These are phyloP conservation scores for Logfia minima DNA, from an alignment of 129 eudicot species.

Conservation along the genomic window DNA sequence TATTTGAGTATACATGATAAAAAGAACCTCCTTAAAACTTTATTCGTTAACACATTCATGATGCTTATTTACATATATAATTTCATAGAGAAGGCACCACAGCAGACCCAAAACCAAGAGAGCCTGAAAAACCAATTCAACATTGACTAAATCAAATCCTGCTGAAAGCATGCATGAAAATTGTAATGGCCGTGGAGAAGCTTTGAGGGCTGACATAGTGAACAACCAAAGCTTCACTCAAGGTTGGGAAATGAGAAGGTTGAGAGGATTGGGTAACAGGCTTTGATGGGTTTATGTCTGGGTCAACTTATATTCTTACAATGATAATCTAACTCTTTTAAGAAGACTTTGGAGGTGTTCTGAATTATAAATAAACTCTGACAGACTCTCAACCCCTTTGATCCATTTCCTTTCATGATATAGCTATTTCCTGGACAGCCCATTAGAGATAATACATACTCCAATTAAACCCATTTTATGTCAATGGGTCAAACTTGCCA, in stretches of 20 bases:
- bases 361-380: not conserved
- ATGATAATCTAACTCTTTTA: not conserved
- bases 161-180: not conserved
- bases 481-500: not conserved
- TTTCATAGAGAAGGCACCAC: not conserved
- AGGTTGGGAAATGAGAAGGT: not conserved
- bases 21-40: not conserved
- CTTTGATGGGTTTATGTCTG: not conserved
- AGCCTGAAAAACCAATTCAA: not conserved
- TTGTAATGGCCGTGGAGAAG: not conserved
- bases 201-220: not conserved
- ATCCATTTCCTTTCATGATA: not conserved
- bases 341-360: not conserved
- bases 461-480: not conserved
- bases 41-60: not conserved
- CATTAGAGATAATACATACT: not conserved
- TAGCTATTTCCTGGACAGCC: not conserved
- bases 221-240: not conserved
- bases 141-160: not conserved
- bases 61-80: not conserved
- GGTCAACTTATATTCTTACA: not conserved
- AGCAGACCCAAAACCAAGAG: not conserved
- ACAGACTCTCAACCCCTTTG: not conserved
- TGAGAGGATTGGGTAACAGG: not conserved
- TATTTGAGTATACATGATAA: not conserved